phyloP scores from a whole-genome alignment of 2,329 filamentous ascomycete species.

The Stachybotrys chlorohalonatus region DNA sequence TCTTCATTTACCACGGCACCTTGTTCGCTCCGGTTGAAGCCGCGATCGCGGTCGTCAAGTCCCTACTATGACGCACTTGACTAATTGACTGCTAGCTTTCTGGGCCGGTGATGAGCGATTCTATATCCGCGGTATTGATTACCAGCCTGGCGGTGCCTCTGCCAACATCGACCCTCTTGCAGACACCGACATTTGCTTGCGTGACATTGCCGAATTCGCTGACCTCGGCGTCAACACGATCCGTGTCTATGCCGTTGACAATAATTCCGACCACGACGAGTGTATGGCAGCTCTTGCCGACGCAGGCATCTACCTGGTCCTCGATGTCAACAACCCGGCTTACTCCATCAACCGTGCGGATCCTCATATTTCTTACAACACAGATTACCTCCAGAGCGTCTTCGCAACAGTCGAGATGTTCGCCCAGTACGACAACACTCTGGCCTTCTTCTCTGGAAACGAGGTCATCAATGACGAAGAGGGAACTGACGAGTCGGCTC shows the following conservation, averaged over 20 bases:
- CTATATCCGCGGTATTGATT: conserved; percentile 52
- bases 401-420: conserved; percentile 87
- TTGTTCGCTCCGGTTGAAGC: background rate
- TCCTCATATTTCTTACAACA: conserved; percentile 79
- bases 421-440: conserved; percentile 72
- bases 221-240: conserved; percentile 83
- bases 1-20: background rate
- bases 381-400: conserved; percentile 71
- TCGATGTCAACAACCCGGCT: conserved; percentile 82
- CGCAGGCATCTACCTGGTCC: conserved; percentile 84
- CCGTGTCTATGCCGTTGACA: conserved; percentile 89
- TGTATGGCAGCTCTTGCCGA: conserved; percentile 77
- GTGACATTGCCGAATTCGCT: conserved; percentile 75
- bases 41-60: too few species aligned
- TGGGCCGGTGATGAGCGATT: conserved; percentile 44
- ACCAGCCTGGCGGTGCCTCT: conserved; percentile 53
- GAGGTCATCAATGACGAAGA: conserved; percentile 65
- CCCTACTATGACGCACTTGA: background rate
- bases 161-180: conserved; percentile 64
- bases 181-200: conserved; percentile 59
- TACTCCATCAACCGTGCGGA: conserved; percentile 78
- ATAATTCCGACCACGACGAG: conserved; percentile 67
- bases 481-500: conserved; percentile 55
- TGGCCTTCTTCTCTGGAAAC: conserved; percentile 79
- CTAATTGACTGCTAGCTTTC: conserved; percentile 34